phyloP scores from a whole-genome alignment of 441 rosid genomes.

The Gossypium davidsonii region DNA sequence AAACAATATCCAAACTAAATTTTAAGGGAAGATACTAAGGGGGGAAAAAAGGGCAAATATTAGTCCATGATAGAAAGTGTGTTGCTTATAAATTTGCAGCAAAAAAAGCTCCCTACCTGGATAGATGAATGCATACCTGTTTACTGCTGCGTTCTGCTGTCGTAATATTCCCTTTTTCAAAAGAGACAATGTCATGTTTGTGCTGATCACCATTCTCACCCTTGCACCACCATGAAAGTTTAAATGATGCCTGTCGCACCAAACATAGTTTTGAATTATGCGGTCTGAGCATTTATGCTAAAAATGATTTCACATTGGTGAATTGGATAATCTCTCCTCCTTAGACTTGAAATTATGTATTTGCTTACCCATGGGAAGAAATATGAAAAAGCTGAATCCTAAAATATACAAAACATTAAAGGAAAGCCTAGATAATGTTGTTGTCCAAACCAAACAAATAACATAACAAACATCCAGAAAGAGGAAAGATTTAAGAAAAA shows the following conservation, averaged over 20 bases:
- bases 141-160: conserved; percentile 89
- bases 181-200: conserved; percentile 89
- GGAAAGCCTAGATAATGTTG: not conserved
- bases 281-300: not conserved
- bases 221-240: conserved; percentile 93
- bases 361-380: not conserved
- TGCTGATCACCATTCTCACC: conserved; percentile 80
- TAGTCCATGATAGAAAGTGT: not conserved
- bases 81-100: not conserved
- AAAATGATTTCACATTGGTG: not conserved
- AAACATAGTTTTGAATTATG: conserved; percentile 15
- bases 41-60: not conserved
- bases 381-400: not conserved
- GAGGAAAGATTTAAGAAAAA: too few species aligned
- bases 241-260: conserved; percentile 79
- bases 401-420: conserved; percentile 2
- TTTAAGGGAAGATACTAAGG: not conserved
- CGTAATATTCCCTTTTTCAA: conserved; percentile 91
- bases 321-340: not conserved
- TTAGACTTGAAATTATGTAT: not conserved
- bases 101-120: conserved; percentile 13
- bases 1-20: not conserved
- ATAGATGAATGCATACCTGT: conserved; percentile 49
- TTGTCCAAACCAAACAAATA: not conserved
- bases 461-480: too few species aligned